Evolutionary conservation across 179 eudicot species (phyloP), one percentile per base, ranked within the genome.

Genomic region (Silene noctiflora): DNA sequence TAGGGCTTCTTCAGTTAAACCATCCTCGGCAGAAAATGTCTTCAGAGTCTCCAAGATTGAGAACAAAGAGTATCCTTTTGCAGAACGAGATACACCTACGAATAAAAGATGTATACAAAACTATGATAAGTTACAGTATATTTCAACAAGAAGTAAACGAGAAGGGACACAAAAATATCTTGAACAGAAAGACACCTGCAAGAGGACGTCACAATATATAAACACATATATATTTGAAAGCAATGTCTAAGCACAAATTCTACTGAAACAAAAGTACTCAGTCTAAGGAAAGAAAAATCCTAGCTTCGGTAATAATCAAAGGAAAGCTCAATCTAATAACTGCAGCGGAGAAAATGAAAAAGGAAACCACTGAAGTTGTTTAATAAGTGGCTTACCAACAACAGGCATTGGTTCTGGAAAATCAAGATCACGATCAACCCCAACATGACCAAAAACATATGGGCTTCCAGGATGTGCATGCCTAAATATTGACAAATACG

Each of bases 381-480:
- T 33, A 19, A 67, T n/a, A 68, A 46, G 48, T 56, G 79, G 74
- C 88, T 80, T 96, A 96, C 99, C 99, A 81, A 89, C 82, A 33
- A 96, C 93, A 71, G 98, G 99, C 99, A 96, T 96, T 64, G 99
- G 98, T 72, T 96, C 98, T 61, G 99, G 99, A 84, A 96, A 96
- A 81, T 96, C 99, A 78, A 96, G 89, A 82, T 96, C 98, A 65
- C 88, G 90, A 78, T 96, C 90, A 79, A 86, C 91, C 79, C 89
- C 94, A 75, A 90, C 93, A 83, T 91, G 99, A 76, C 99, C 99
- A 89, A 89, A 91, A 33, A 96, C 92, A 81, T 96, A 93, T 31
- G 99, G 99, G 85, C 88, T 91, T 21, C 98, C 99, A n/a, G 99
- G 99, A 87, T 96, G 99, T 77, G 99, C 99, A 86, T 96, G 99